Conservation (phyloP, 176 grass and related monocot species). For the Hordeum vulgare region MorexV3_pseudomolecules_assembly NC_058520.1:587807174-587807673, state of each 20-base stretch:
- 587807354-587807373: too few species aligned
- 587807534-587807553: conserved; percentile 76
- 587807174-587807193: too few species aligned
- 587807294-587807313: too few species aligned
- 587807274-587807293: too few species aligned
- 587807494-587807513: conserved; percentile 44
- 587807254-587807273: too few species aligned
- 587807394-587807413: neutral
- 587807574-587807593: conserved; percentile 72
- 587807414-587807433: neutral
- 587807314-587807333: too few species aligned
- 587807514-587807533: conserved; percentile 44
- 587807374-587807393: too few species aligned
- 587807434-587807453: neutral
- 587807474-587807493: conserved; percentile 23
- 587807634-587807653: conserved; percentile 74
- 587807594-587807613: conserved; percentile 72
- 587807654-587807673: conserved; percentile 49
- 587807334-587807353: too few species aligned
- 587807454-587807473: conserved; percentile 10
- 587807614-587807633: conserved; percentile 81
- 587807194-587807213: too few species aligned
- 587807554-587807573: conserved; percentile 95
- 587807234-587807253: too few species aligned
- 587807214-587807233: too few species aligned